phyloP scores from a whole-genome alignment of 305 asterid genomes.

The Striga hermonthica region DNA sequence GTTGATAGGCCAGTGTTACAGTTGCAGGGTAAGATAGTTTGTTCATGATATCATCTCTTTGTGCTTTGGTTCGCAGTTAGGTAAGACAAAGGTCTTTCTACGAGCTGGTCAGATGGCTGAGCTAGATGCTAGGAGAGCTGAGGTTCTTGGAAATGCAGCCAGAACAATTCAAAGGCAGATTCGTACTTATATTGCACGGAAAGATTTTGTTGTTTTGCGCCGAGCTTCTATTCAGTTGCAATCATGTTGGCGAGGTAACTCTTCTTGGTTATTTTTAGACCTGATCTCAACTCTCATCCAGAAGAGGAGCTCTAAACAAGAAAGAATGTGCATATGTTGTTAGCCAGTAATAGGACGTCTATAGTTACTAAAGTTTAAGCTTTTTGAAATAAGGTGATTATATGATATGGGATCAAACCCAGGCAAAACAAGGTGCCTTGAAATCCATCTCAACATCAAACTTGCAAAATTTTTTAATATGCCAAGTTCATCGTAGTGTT shows the following conservation, averaged over 20 bases:
- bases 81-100: slow-evolving; percentile 94
- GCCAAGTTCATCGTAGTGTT: no score
- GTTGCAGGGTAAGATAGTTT: slow-evolving; percentile 6
- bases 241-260: slow-evolving; percentile 98
- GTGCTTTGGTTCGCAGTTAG: slow-evolving; percentile 64
- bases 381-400: no score
- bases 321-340: slow-evolving; percentile 14
- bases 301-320: slow-evolving; percentile 20
- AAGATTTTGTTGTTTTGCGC: slow-evolving; percentile 75
- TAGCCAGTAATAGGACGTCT: slow-evolving; percentile 18
- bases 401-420: no score
- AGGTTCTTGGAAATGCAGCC: slow-evolving; percentile 99
- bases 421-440: no score
- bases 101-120: slow-evolving; percentile 99
- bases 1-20: slow-evolving; percentile 2
- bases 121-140: slow-evolving; percentile 94
- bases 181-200: slow-evolving; percentile 83
- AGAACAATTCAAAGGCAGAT: slow-evolving; percentile 92
- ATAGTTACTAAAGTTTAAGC: no score
- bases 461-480: no score
- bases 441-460: no score
- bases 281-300: slow-evolving; percentile 28
- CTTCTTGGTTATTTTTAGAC: slow-evolving; percentile 23
- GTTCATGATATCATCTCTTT: slow-evolving; percentile 17
- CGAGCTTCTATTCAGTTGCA: slow-evolving; percentile 84